Conservation (phyloP, 2,329 filamentous ascomycete genomes). For the Rhynchosporium secalis region DNA sequence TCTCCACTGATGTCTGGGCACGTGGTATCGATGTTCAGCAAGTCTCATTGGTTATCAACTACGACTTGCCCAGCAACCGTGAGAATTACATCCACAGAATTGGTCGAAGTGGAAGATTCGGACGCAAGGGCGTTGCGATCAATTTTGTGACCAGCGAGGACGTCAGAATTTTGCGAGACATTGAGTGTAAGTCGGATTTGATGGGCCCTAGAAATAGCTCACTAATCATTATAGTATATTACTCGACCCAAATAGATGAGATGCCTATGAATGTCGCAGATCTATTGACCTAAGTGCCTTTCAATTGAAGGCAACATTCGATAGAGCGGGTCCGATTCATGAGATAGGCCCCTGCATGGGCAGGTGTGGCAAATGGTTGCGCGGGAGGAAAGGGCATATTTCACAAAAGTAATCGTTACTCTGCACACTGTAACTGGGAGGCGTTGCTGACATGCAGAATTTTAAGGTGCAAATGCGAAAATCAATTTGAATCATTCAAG, state of each 20-base stretch:
- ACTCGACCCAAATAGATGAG: slow-evolving; percentile 77
- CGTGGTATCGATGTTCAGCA: slow-evolving; percentile 99
- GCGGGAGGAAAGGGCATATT: slow-evolving; percentile 38
- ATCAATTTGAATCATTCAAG: slow-evolving; percentile 37
- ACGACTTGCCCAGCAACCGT: slow-evolving; percentile 95
- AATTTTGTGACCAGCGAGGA: slow-evolving; percentile 99
- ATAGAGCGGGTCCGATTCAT: not conserved
- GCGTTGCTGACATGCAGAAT: slow-evolving; percentile 11
- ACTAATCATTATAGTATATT: slow-evolving; percentile 56
- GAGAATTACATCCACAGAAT: slow-evolving; percentile 99
- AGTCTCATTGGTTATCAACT: slow-evolving; percentile 98
- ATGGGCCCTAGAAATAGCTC: not conserved
- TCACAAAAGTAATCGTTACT: slow-evolving; percentile 25
- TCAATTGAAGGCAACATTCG: not conserved
- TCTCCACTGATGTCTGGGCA: slow-evolving; percentile 97
- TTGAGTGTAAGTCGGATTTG: slow-evolving; percentile 69
- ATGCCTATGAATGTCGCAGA: slow-evolving; percentile 74
- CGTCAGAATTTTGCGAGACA: slow-evolving; percentile 94
- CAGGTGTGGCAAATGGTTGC: slow-evolving; percentile 29
- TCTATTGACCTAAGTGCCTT: slow-evolving; percentile 35
- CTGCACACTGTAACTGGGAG: not conserved
- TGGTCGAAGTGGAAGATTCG: slow-evolving; percentile 91
- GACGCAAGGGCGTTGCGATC: slow-evolving; percentile 97
- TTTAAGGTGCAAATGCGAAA: slow-evolving; percentile 13
- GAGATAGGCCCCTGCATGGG: slow-evolving; percentile 22